phyloP scores from a whole-genome alignment of 108 stramenopile genomes.

The Nitzschia putrida region DNA sequence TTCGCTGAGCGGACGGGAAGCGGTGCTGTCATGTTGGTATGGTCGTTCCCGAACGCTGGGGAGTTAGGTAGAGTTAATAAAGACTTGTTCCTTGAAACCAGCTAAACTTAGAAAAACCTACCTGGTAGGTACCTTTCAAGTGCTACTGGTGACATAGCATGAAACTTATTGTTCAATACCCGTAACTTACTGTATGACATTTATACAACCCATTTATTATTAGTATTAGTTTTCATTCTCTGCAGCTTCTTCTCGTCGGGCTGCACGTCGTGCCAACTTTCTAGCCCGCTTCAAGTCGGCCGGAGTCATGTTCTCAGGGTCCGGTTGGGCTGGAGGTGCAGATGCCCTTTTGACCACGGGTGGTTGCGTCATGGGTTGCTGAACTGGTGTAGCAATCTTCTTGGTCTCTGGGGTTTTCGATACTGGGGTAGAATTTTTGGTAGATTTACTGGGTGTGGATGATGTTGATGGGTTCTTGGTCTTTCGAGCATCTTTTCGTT shows the following conservation, averaged over 20 bases:
- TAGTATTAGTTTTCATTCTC: not conserved
- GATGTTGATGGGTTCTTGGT: not conserved
- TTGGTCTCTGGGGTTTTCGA: not conserved
- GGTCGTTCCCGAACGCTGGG: slow-evolving; percentile 52
- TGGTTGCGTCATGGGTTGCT: not conserved
- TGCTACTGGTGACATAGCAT: too few relatives aligned
- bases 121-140: too few relatives aligned
- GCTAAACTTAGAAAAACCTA: too few relatives aligned
- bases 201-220: too few relatives aligned
- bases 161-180: too few relatives aligned
- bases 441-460: not conserved
- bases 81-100: too few relatives aligned
- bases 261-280: slow-evolving; percentile 77
- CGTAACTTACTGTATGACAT: too few relatives aligned
- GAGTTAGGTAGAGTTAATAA: too few relatives aligned
- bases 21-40: slow-evolving; percentile 82
- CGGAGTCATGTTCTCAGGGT: slow-evolving; percentile 39
- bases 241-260: slow-evolving; percentile 41
- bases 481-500: slow-evolving; percentile 29
- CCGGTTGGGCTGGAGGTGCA: not conserved
- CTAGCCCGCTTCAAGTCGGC: slow-evolving; percentile 78
- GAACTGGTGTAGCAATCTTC: not conserved
- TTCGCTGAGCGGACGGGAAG: slow-evolving; percentile 87
- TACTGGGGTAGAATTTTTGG: not conserved
- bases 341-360: not conserved